Conservation (phyloP, 139 green algal species). For the Raphidocelis subcapitata region DNA sequence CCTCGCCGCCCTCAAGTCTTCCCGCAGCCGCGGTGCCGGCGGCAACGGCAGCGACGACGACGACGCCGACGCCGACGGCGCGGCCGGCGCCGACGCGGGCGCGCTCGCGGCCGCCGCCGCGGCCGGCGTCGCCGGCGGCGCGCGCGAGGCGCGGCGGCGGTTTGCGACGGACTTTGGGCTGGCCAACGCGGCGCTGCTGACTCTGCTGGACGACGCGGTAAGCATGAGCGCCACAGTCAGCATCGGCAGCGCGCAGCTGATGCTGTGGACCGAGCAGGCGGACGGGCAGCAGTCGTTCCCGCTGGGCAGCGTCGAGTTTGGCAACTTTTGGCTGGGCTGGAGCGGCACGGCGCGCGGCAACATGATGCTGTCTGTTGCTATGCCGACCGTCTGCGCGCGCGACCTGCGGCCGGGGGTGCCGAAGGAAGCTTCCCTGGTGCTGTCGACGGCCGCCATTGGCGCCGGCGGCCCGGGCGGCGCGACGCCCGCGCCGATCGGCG, state of each 20-base stretch:
- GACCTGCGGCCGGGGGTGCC: constrained; percentile 68
- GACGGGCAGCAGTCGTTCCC: constrained; percentile 9
- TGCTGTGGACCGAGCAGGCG: constrained; percentile 44
- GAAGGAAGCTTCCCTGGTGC: constrained; percentile 60
- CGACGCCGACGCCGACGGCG: no score
- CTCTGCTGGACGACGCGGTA: constrained; percentile 33
- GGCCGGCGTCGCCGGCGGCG: neutral
- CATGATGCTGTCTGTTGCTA: constrained; percentile 55
- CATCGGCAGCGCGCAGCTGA: constrained; percentile 61
- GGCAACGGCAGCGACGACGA: no score
- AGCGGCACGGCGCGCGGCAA: constrained; percentile 30
- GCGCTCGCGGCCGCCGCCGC: neutral
- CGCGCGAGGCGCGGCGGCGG: neutral
- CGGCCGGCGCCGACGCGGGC: no score
- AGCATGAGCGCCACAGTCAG: constrained; percentile 41
- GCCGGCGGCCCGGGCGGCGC: neutral
- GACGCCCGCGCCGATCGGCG: constrained; percentile 8
- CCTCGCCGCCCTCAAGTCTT: no score
- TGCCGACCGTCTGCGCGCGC: constrained; percentile 64
- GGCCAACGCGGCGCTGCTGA: constrained; percentile 17
- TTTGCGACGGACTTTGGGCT: constrained; percentile 11
- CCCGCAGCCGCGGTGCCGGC: no score
- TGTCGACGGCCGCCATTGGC: constrained; percentile 50
- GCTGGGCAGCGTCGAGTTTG: constrained; percentile 21
- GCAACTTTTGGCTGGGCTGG: constrained; percentile 59